Conservation (phyloP, 345 rosid species). For the Pugionium cornutum region DNA sequence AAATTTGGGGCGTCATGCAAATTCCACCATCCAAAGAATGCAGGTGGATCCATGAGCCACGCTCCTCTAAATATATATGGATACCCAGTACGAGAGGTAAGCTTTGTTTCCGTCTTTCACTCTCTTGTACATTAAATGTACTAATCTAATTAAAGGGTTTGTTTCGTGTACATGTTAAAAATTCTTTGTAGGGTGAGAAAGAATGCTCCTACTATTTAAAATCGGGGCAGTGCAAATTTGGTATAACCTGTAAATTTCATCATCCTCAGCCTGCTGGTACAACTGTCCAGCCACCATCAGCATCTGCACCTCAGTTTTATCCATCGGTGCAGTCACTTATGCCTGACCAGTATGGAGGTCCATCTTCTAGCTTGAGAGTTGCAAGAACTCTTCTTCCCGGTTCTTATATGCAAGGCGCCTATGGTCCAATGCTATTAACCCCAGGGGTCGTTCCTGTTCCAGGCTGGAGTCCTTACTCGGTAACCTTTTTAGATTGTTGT, state of each 20-base stretch:
- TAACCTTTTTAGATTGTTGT: constrained; percentile 34
- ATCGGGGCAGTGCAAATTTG: constrained; percentile 97
- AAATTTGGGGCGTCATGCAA: constrained; percentile 98
- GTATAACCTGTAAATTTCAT: constrained; percentile 87
- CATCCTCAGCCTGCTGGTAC: constrained; percentile 83
- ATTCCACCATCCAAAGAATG: constrained; percentile 91
- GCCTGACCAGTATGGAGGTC: constrained; percentile 66
- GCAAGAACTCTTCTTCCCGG: constrained; percentile 70
- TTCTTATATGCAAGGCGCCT: constrained; percentile 81
- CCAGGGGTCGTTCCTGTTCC: constrained; percentile 75
- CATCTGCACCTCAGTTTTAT: constrained; percentile 74
- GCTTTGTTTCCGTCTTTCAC: constrained; percentile 18
- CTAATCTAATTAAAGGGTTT: neutral
- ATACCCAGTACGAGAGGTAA: constrained; percentile 79
- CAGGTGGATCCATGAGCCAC: constrained; percentile 61
- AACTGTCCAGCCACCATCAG: constrained; percentile 46
- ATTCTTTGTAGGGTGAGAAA: constrained; percentile 68
- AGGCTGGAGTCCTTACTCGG: constrained; percentile 89
- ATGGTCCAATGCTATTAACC: constrained; percentile 69
- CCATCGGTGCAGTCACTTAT: constrained; percentile 77
- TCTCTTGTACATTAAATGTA: neutral
- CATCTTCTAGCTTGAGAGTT: constrained; percentile 61
- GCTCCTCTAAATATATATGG: constrained; percentile 68
- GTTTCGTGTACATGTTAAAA: constrained; percentile 13
- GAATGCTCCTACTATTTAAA: constrained; percentile 93